Evolutionary conservation across 352 stramenopile genomes (phyloP), one percentile per base, ranked within the genome.

Genomic region (Globisporangium recalcitrans): DNA sequence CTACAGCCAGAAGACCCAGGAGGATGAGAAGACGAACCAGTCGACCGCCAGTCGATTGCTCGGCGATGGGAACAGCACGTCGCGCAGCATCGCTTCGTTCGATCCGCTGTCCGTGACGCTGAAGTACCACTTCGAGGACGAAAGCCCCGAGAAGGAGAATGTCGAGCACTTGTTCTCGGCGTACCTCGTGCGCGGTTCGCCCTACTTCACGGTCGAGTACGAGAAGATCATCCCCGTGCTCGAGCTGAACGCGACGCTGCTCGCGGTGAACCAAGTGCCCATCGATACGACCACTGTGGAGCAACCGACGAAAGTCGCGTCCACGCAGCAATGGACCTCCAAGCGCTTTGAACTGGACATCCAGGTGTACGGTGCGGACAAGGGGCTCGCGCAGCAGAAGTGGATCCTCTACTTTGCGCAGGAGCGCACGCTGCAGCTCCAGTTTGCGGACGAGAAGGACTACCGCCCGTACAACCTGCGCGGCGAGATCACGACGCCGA

Each of bases 201-300:
- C 87, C 13, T 96, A 93, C 72, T 55, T 94, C 9, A 93, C 87
- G 13, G 78, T 94, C 36, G 78, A 92, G 67, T 96, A 94, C 69
- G 61, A 78, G 38, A 64, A 77, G 22, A 34, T 90, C 14, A 68
- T 90, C 7, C 87, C 87, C 0, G 73, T 93, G 51, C 48, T 95
- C 24, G 80, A 91, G 64, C 68, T 90, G 31, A 90, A 91, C 49
- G 80, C 71, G 31, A 82, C 72, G 6, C 67, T 94, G 24, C 61
- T 78, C 44, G 56, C 69, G 2, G 69, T 93, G 49, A 92, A 94
- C 59, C 65, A 63, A 13, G 57, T 80, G n/a, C 26, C 63, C 1
- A 63, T 91, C 56, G 31, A 80, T 46, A 42, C 74, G 8, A 62
- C 59, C 44, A 55, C 68, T 16, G 16, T 46, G 16, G 38, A 60